phyloP scores from a whole-genome alignment of 2,329 filamentous ascomycete genomes.

The Hansfordia pulvinata region DNA sequence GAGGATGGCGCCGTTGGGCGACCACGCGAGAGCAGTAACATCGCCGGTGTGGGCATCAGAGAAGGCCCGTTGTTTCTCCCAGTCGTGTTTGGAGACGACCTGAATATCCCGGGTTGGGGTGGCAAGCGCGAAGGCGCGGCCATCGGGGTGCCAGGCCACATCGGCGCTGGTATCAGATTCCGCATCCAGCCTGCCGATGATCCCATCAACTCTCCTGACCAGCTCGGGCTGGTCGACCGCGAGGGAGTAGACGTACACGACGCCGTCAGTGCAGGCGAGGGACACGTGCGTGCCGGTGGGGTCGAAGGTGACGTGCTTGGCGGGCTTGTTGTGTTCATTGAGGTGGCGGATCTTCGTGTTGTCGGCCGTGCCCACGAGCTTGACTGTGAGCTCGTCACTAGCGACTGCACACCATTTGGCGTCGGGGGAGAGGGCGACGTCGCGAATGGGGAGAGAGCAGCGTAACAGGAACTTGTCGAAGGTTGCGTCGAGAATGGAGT shows the following conservation, averaged over 20 bases:
- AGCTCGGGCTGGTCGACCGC: conserved; percentile 67
- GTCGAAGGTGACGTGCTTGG: conserved; percentile 87
- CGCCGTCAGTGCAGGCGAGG: conserved; percentile 77
- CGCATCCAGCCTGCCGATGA: conserved; percentile 67
- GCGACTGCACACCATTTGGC: conserved; percentile 83
- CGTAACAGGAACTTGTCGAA: conserved; percentile 77
- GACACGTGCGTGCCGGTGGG: conserved; percentile 62
- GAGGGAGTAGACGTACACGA: conserved; percentile 81
- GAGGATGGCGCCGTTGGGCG: conserved; percentile 82
- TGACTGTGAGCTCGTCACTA: conserved; percentile 90
- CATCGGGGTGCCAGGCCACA: conserved; percentile 87
- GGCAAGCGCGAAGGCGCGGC: conserved; percentile 74
- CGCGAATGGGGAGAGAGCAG: conserved; percentile 73
- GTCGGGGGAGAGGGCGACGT: conserved; percentile 72
- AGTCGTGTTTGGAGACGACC: conserved; percentile 77
- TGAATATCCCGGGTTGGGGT: conserved; percentile 75
- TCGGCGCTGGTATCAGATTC: conserved; percentile 64
- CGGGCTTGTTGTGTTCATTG: conserved; percentile 70
- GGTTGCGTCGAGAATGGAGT: conserved; percentile 59
- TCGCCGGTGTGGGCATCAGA: conserved; percentile 67
- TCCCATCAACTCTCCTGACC: conserved; percentile 69
- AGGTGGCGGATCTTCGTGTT: conserved; percentile 65
- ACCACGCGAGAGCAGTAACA: conserved; percentile 83
- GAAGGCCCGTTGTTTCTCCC: conserved; percentile 76
- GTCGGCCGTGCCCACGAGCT: conserved; percentile 72